These are phyloP conservation scores for Phycomyces nitens DNA, from an alignment of 192 early-diverging fungal genomes.

Conservation along the genomic window DNA sequence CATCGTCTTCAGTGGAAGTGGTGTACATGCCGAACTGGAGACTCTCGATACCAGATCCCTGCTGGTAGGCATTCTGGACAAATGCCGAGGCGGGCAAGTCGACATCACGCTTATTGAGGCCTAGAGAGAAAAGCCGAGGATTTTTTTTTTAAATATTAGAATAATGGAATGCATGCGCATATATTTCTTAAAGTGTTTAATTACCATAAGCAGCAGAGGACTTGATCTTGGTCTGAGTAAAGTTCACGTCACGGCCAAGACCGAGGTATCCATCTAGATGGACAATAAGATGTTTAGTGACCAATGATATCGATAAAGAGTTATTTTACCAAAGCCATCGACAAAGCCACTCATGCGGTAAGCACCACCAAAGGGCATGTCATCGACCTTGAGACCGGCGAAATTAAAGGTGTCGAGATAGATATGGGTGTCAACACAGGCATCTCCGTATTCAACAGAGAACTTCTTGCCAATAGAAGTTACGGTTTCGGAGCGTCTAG, in stretches of 20 bases:
- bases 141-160: not conserved
- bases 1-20: not conserved
- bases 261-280: constrained; percentile 30
- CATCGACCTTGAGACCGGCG: constrained; percentile 15
- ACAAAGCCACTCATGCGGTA: constrained; percentile 30
- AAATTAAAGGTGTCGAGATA: constrained; percentile 28
- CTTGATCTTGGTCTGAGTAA: constrained; percentile 17
- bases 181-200: not conserved
- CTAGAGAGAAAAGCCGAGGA: not conserved
- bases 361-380: constrained; percentile 36
- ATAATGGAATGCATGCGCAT: not conserved
- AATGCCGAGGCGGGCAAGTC: constrained; percentile 14
- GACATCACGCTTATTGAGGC: constrained; percentile 18
- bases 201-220: constrained; percentile 3
- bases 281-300: not conserved
- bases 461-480: constrained; percentile 20
- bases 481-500: constrained; percentile 18
- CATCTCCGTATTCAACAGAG: constrained; percentile 29
- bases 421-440: constrained; percentile 20
- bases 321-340: constrained; percentile 17
- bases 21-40: constrained; percentile 34
- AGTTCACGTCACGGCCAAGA: constrained; percentile 31
- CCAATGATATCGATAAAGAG: not conserved
- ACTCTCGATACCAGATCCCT: constrained; percentile 19
- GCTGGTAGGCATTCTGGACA: constrained; percentile 26